Conservation (phyloP, 345 rosid species). For the Eucalyptus brandiana region DNA sequence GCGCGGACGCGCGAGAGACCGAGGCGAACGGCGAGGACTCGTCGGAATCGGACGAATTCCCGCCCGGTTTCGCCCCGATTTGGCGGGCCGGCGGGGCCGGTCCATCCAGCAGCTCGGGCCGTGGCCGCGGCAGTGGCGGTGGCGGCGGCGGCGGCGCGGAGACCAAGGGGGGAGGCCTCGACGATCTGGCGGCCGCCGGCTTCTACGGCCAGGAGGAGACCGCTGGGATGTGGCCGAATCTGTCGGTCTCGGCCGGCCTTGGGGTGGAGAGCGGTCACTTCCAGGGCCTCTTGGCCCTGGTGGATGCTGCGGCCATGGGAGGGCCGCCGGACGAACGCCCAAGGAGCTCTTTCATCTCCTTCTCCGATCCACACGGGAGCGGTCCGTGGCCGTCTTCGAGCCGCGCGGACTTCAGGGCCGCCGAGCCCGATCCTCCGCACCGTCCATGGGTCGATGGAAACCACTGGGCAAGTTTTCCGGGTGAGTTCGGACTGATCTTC, state of each 20-base stretch:
- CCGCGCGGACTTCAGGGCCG: background rate
- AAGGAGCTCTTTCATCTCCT: background rate
- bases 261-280: conserved; percentile 16
- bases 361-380: background rate
- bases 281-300: conserved; percentile 38
- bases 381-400: background rate
- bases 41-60: conserved; percentile 9
- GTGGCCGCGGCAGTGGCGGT: background rate
- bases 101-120: background rate
- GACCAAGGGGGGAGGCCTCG: background rate
- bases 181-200: background rate
- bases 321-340: background rate
- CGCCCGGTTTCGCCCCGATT: conserved; percentile 2
- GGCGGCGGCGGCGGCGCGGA: background rate
- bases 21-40: background rate
- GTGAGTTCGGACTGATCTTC: conserved; percentile 5
- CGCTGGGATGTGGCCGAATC: background rate
- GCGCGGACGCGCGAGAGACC: conserved; percentile 6
- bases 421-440: background rate
- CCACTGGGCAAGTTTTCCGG: background rate
- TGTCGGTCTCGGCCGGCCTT: background rate
- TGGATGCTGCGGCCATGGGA: conserved; percentile 18
- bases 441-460: background rate
- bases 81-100: background rate
- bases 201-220: background rate